Percentiles rank a stretch among this genome's conserved stretches.
These are phyloP conservation scores for Fusarium algeriense DNA, from an alignment of 2,329 filamentous ascomycete genomes.

Conservation along the genomic window DNA sequence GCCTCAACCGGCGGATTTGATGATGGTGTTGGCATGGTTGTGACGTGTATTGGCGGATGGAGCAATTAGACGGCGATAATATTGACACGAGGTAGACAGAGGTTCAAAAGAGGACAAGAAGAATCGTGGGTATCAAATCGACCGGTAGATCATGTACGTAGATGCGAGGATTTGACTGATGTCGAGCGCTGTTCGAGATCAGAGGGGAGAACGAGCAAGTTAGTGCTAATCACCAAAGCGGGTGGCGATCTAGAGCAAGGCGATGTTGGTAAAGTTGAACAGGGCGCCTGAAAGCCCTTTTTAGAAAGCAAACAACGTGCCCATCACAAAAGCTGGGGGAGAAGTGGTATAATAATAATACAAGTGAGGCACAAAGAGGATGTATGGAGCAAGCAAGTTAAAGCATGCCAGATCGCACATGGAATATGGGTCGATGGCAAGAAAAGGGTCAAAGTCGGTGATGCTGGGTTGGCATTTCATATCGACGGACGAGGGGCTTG, in stretches of 20 bases:
- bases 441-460: slow-evolving; percentile 45
- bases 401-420: slow-evolving; percentile 41
- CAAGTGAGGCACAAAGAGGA: slow-evolving; percentile 10
- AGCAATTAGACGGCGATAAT: slow-evolving; percentile 22
- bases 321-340: slow-evolving; percentile 31
- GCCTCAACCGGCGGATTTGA: slow-evolving; percentile 56
- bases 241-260: slow-evolving; percentile 43
- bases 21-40: slow-evolving; percentile 61
- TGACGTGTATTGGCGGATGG: slow-evolving; percentile 17
- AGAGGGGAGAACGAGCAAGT: slow-evolving; percentile 36
- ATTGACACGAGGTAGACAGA: slow-evolving; percentile 6
- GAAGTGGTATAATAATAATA: slow-evolving; percentile 23
- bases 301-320: slow-evolving; percentile 33
- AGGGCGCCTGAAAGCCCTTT: slow-evolving; percentile 38
- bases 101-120: slow-evolving; percentile 1
- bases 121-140: slow-evolving; percentile 37
- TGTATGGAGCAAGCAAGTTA: slow-evolving; percentile 14
- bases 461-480: slow-evolving; percentile 46
- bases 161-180: slow-evolving; percentile 26
- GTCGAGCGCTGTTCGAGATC: slow-evolving; percentile 37
- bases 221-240: slow-evolving; percentile 40
- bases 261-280: slow-evolving; percentile 18
- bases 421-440: slow-evolving; percentile 45
- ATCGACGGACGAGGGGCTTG: slow-evolving; percentile 41
- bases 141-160: slow-evolving; percentile 27